Base-by-base conservation (phyloP, 345 rosid species). In the Populus tremula region DNA sequence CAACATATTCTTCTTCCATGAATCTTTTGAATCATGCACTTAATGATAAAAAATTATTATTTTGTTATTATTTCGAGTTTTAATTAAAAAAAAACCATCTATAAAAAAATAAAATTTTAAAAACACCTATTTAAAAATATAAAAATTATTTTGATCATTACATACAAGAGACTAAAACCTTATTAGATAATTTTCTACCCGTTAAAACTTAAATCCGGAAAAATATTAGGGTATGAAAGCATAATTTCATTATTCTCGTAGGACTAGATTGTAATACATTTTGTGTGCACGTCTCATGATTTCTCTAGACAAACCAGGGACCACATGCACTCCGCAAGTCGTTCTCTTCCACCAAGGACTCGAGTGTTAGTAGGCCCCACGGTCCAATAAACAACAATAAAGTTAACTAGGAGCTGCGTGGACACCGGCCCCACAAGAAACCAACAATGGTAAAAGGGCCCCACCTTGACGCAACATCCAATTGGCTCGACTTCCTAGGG, bases 401-500 rank as follows among this genome's bases (percentile, higher is more conserved):
- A 29, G 61, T 16, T 67, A n/a, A 67, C 53, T 71, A 12, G 77
- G 77, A 33, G 84, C 74, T 81, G 84, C 77, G 74, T 77, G 18
- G 84, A 81, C 8, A 49, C 56, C 3, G 79, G 56, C 76, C 79
- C 82, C 75, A 74, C 70, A 1, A 25, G 23, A 5, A 43, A 41
- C n/a, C 27, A 18, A 68, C 65, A 72, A 72, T 25, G 21, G 17
- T 0, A 2, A 7, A 50, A 23, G 65, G 75, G 54, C 4, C 75
- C 84, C 75, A 68, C 71, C 14, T 3, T 61, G 77, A 45, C 63
- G 65, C 20, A 59, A 45, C 41, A 69, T 29, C 12, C 6, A 41
- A 71, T 8, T 83, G 86, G 92, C 87, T 75, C 89, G 2, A 56
- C 77, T 63, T 70, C 75, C 75, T 0, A 84, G 76, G 59, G 89